Evolutionary conservation across 805 yeast genomes (phyloP).

Genomic region (Yamadazyma nakazawae): DNA sequence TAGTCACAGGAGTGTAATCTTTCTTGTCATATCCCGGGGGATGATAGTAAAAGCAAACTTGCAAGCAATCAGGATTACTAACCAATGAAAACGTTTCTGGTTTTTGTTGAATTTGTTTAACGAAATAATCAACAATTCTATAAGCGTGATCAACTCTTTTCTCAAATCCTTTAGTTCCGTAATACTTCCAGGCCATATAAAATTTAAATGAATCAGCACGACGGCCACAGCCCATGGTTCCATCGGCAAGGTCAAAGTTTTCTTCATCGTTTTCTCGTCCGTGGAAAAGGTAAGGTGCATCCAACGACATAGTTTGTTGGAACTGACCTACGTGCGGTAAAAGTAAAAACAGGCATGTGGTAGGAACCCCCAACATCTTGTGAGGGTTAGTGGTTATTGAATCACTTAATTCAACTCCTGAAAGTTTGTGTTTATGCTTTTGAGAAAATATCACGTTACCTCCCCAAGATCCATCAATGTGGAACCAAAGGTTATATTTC

Average conservation of each 20-base stretch:
- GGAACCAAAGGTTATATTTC: constrained; percentile 65
- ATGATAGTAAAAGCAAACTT: constrained; percentile 75
- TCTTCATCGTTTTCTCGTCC: constrained; percentile 47
- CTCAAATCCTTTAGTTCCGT: constrained; percentile 65
- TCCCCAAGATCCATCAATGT: constrained; percentile 90
- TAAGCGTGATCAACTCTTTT: constrained; percentile 72
- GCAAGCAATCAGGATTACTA: constrained; percentile 70
- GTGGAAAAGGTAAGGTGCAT: constrained; percentile 82
- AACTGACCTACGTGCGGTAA: constrained; percentile 66
- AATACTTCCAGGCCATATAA: constrained; percentile 78
- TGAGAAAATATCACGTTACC: constrained; percentile 73
- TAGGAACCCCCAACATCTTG: constrained; percentile 86
- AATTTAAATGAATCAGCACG: constrained; percentile 78
- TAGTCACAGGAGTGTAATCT: constrained; percentile 53
- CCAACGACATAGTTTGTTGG: constrained; percentile 68
- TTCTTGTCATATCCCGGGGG: constrained; percentile 34
- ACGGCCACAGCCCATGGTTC: constrained; percentile 91
- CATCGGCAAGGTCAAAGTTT: constrained; percentile 77
- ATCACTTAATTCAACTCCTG: constrained; percentile 65
- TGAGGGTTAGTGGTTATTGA: constrained; percentile 83
- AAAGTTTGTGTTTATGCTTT: constrained; percentile 42
- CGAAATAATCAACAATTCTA: constrained; percentile 60
- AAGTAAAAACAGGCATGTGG: constrained; percentile 68
- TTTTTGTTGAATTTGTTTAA: constrained; percentile 32
- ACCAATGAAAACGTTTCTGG: constrained; percentile 52